Evolutionary conservation across 768 basidiomycete species (phyloP), one percentile per base, ranked within the genome.

Genomic region (Vishniacozyma victoriae): DNA sequence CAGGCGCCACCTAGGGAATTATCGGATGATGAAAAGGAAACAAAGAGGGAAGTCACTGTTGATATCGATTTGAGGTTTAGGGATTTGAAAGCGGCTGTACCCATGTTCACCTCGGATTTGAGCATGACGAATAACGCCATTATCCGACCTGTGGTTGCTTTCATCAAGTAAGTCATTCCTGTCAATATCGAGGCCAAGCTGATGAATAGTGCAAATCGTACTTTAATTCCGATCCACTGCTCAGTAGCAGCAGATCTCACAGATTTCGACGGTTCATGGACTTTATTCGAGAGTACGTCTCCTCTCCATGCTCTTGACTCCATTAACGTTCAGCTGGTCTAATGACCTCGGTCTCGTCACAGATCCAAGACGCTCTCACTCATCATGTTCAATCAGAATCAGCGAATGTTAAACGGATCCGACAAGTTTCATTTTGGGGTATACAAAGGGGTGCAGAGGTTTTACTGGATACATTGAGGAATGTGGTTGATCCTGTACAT

Each of bases 201-300:
- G 33, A 64, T 46, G 2, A 56, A 20, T 58, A 97, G 93, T 70
- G 84, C 86, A 3, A 93, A 97, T 67, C 82, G 85, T 51, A 99
- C 95, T 1, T 73, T 99, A 60, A 80, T 99, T 2, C 95, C 95
- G 12, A 91, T 97, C 44, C 89, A 84, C 57, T 96, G 91, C 69
- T 80, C 83, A 45, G 83, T 96, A 3, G 81, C 86, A 29, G 85
- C 90, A 65, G 81, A 86, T 50, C 72, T 93, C 50, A 64, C 72
- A 45, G 88, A 95, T 52, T 99, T 96, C 67, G 89, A 97, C 71
- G 95, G 95, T 4, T 81, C 89, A 18, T 97, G 91, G 92, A 97
- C 89, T 46, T 87, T 90, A 68, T 67, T 85, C 78, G 18, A 41
- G 41, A 44, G 65, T 56, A 16, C 24, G 41, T 2, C 12, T 35